These are phyloP conservation scores for Iris macrosiphon DNA, from an alignment of 106 monocot genomes.

Conservation along the genomic window DNA sequence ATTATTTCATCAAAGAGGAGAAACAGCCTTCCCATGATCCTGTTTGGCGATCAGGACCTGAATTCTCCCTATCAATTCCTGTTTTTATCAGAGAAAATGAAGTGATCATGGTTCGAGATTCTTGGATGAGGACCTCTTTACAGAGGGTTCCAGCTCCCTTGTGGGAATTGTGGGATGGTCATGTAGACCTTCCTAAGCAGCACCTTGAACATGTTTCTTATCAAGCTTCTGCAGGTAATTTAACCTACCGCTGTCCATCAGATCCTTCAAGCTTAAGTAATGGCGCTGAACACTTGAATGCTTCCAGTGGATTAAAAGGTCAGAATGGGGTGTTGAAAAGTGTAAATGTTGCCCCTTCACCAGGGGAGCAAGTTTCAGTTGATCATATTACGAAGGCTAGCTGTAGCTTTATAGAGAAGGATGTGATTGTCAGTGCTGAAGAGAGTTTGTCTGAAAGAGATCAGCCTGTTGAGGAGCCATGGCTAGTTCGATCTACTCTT, in stretches of 20 bases:
- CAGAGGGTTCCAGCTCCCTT: slow-evolving; percentile 30
- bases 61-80: slow-evolving; percentile 67
- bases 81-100: slow-evolving; percentile 30
- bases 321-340: slow-evolving; percentile 25
- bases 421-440: not conserved
- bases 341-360: slow-evolving; percentile 25
- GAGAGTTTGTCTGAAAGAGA: slow-evolving; percentile 41
- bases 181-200: slow-evolving; percentile 11
- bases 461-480: slow-evolving; percentile 81
- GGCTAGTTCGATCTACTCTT: slow-evolving; percentile 53
- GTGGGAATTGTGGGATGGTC: slow-evolving; percentile 79
- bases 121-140: slow-evolving; percentile 55
- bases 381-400: slow-evolving; percentile 4
- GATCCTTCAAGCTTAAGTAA: slow-evolving; percentile 4
- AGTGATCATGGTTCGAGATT: slow-evolving; percentile 62
- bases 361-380: slow-evolving; percentile 3
- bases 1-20: slow-evolving; percentile 54
- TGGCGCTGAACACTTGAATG: slow-evolving; percentile 80
- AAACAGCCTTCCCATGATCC: slow-evolving; percentile 20
- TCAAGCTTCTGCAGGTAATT: slow-evolving; percentile 40
- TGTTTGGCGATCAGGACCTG: slow-evolving; percentile 82
- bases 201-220: slow-evolving; percentile 9
- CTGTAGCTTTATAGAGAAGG: slow-evolving; percentile 7
- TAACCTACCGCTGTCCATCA: not conserved
- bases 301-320: slow-evolving; percentile 80